Evolutionary conservation across 2,329 filamentous ascomycete genomes (phyloP), one percentile per base, ranked within the genome.

Genomic region (Neopestalotiopsis rosae): DNA sequence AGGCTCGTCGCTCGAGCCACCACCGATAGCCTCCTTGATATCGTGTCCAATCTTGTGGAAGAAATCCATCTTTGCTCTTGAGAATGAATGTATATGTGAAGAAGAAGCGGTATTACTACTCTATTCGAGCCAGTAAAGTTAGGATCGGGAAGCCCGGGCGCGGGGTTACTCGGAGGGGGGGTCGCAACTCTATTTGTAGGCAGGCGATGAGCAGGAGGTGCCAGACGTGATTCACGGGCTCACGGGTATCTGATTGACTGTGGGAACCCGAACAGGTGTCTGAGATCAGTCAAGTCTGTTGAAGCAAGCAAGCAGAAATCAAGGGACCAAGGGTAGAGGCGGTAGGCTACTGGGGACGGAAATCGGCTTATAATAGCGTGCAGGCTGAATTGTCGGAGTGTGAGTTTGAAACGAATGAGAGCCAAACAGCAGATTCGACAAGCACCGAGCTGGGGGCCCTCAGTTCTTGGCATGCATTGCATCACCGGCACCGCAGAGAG

Each of bases 31-130:
- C 56, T 81, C 79, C 59, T 84, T 80, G 67, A 86, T 78, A 58
- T 79, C 73, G 71, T 83, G 74, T 72, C 84, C 83, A 67, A 85
- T 79, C 74, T 85, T 84, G 67, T 80, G 81, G 69, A 86, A 80
- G 71, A 87, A 71, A 67, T 80, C 79, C 82, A 83, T 84, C 66
- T 67, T 75, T 69, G 62, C 61, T 42, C 24, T 28, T 28, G 28
- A 17, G 24, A 17, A 52, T n/a, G 20, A n/a, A 52, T 52, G n/a
- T 49, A n/a, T 52, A 52, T 52, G 45, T 20, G 34, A 38, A 52
- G 14, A 20, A 52, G 45, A 17, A 20, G 20, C 10, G 45, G n/a
- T n/a, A 52, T 10, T 6, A 20, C 45, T 52, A 52, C n/a, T 52
- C 17, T 52, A 20, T 5, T 28, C 24, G 24, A 28, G 45, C n/a